phyloP scores from a whole-genome alignment of 805 yeast genomes.

The Ascoidea tarda region DNA sequence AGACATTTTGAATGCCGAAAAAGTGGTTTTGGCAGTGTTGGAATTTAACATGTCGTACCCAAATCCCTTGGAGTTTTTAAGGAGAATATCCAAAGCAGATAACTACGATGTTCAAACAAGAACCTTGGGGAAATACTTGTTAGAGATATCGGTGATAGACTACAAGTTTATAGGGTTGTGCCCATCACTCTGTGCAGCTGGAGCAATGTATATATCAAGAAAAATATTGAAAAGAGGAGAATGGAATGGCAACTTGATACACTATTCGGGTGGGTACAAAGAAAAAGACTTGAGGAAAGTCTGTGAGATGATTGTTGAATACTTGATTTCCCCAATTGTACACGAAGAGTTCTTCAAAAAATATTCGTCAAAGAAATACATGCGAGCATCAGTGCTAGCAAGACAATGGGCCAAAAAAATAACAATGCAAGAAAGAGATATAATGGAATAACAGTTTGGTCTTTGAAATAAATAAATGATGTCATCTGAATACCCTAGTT shows the following conservation, averaged over 20 bases:
- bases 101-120: constrained; percentile 75
- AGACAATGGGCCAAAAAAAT: constrained; percentile 70
- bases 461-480: too few relatives aligned
- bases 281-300: constrained; percentile 61
- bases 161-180: constrained; percentile 56
- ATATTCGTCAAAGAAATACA: constrained; percentile 76
- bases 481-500: too few relatives aligned
- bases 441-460: constrained; percentile 12
- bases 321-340: constrained; percentile 63
- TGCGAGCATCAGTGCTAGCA: constrained; percentile 73
- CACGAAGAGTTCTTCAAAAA: constrained; percentile 91
- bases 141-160: constrained; percentile 69
- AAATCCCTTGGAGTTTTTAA: constrained; percentile 78
- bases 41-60: constrained; percentile 73
- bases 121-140: constrained; percentile 70
- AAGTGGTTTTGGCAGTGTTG: constrained; percentile 56
- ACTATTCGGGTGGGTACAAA: constrained; percentile 83
- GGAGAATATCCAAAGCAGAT: constrained; percentile 85
- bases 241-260: constrained; percentile 81
- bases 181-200: constrained; percentile 76
- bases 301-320: constrained; percentile 61
- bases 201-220: constrained; percentile 76
- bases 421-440: constrained; percentile 22
- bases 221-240: constrained; percentile 51
- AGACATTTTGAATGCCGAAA: constrained; percentile 74